phyloP scores from a whole-genome alignment of 345 rosid species.

The Eucalyptus camaldulensis region DNA sequence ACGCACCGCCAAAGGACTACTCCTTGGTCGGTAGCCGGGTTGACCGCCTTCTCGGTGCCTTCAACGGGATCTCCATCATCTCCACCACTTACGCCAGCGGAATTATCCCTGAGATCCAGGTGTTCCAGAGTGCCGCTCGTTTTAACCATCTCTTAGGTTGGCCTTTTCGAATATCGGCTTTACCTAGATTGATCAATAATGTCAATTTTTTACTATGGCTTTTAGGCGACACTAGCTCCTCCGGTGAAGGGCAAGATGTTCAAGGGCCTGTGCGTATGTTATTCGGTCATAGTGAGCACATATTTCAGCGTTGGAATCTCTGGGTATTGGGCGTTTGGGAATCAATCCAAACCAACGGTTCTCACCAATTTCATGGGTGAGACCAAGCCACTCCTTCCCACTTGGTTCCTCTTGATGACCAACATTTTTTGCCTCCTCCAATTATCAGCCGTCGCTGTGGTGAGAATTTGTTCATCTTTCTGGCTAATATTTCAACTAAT shows the following conservation, averaged over 20 bases:
- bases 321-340: conserved; percentile 60
- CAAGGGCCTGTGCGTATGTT: conserved; percentile 41
- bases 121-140: background rate
- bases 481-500: background rate
- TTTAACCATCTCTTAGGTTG: background rate
- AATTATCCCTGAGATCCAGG: conserved; percentile 64
- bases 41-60: conserved; percentile 15
- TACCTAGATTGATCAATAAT: background rate
- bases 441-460: conserved; percentile 24
- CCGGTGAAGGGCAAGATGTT: conserved; percentile 61
- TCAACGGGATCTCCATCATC: conserved; percentile 37
- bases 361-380: conserved; percentile 30
- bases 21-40: conserved; percentile 13
- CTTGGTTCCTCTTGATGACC: conserved; percentile 27
- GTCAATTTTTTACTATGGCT: background rate
- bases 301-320: conserved; percentile 34
- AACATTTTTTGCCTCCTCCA: conserved; percentile 38
- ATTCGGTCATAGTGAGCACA: conserved; percentile 16
- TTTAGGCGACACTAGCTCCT: conserved; percentile 42
- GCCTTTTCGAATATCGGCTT: background rate
- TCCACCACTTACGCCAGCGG: conserved; percentile 40
- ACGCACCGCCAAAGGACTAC: conserved; percentile 30
- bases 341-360: conserved; percentile 6
- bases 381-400: conserved; percentile 27
- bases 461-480: background rate